Base-by-base conservation (phyloP, 495 filamentous ascomycete genomes). In the Daldinia decipiens region DNA sequence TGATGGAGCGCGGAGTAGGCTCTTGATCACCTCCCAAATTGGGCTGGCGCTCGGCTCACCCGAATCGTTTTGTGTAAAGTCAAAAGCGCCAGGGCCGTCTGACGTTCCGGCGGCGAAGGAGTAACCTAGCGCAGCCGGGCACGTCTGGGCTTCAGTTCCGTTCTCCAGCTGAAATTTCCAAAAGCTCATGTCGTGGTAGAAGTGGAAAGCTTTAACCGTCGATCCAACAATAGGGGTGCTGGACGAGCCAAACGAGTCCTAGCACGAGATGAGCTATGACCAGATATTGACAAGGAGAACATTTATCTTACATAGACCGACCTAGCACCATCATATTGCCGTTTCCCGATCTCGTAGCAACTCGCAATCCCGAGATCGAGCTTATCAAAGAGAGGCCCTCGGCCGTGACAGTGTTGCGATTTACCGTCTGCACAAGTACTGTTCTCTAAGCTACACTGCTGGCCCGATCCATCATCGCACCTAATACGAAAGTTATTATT, bases 41-140 rank as follows among this genome's bases (percentile, higher is more conserved):
- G 94, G 95, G 61, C 90, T 91, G 45, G 80, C 79, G 39, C 89
- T 85, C 0, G 91, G 91, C 1, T 81, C 78, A 21, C 88, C 88
- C 6, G 88, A 90, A 73, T 92, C 87, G 65, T 89, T 92, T 77
- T 99, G 95, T 19, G 90, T 94, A 79, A 98, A 98, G 81, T 98
- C 95, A 76, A 97, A 97, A 4, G 88, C 88, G 4, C 95, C 95
- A 0, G 95, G 95, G 13, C 95, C 92, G 75, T 99, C 95, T 0
- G 92, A 91, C 1, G 95, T 99, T 27, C 95, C 95, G 15, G 91
- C 95, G 17, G 95, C 95, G 79, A 99, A 99, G 8, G 90, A 92
- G 68, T 93, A 93, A 52, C 95, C 95, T n/a, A 99, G 82, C 0
- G 93, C 95, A 3, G 95, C 95, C 34, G 93, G 90, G 76, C 95